Conservation (phyloP, 2,329 filamentous ascomycete genomes). For the Macrophomina pseudophaseolina region DNA sequence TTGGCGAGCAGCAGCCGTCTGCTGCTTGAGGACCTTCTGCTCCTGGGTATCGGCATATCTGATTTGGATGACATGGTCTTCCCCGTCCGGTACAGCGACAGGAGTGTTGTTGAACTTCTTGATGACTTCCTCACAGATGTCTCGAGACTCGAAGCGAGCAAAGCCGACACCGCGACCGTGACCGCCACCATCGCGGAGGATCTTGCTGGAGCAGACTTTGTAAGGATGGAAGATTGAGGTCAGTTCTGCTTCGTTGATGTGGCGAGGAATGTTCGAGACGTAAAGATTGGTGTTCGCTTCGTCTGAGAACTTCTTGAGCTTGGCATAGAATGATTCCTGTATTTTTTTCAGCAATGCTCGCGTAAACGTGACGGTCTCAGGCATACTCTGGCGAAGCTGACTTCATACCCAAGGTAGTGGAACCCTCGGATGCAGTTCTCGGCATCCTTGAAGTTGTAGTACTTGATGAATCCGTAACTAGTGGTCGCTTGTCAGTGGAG, state of each 20-base stretch:
- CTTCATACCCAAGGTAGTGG: conserved; percentile 92
- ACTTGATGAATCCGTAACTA: conserved; percentile 98
- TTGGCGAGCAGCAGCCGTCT: conserved; percentile 91
- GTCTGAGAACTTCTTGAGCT: conserved; percentile 94
- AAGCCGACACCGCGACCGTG: conserved; percentile 97
- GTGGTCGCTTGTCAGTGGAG: conserved; percentile 36
- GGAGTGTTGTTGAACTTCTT: conserved; percentile 77
- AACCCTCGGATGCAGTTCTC: conserved; percentile 97
- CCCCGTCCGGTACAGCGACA: conserved; percentile 63
- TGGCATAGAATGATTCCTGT: conserved; percentile 93
- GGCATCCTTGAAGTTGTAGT: conserved; percentile 82
- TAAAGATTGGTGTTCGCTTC: conserved; percentile 92
- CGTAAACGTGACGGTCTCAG: conserved; percentile 9
- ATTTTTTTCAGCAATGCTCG: conserved; percentile 33
- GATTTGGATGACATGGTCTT: conserved; percentile 85
- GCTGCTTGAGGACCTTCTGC: conserved; percentile 95
- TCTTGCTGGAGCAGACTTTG: conserved; percentile 90
- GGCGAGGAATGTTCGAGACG: conserved; percentile 93
- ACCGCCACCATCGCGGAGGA: conserved; percentile 87
- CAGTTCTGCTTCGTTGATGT: conserved; percentile 85
- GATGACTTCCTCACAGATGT: conserved; percentile 90
- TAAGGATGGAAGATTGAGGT: conserved; percentile 79
- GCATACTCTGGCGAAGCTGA: conserved; percentile 89
- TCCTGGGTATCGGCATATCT: conserved; percentile 96
- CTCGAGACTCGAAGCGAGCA: conserved; percentile 88